Percentiles rank a stretch among this genome's conserved stretches.
Conservation (phyloP, 2,329 filamentous ascomycete genomes). For the Aspergillus quadrilineatus region DNA sequence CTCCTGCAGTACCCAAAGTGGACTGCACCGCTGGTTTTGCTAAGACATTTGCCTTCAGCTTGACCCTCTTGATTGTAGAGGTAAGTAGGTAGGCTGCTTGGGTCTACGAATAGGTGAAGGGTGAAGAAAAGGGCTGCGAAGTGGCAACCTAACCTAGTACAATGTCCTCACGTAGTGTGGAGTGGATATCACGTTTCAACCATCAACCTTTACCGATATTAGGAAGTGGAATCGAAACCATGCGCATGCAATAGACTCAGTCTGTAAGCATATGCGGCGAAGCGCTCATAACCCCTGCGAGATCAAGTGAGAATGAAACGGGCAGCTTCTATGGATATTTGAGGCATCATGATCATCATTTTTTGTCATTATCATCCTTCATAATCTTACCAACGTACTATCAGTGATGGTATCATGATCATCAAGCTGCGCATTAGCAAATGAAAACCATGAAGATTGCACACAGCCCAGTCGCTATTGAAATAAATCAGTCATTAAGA, state of each 20-base stretch:
- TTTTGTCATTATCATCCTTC: constrained; percentile 25
- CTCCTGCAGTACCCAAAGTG: constrained; percentile 70
- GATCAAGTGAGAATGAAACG: constrained; percentile 8
- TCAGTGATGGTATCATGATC: constrained; percentile 10
- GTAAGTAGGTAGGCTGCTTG: neutral
- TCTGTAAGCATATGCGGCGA: constrained; percentile 3
- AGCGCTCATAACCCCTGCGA: constrained; percentile 8
- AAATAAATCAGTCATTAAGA: constrained; percentile 51
- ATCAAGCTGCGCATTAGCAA: constrained; percentile 9
- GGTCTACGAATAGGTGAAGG: constrained; percentile 1
- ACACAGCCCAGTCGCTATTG: neutral
- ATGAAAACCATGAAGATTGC: constrained; percentile 1
- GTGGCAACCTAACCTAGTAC: neutral
- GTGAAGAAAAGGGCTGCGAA: neutral
- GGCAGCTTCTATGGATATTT: constrained; percentile 13
- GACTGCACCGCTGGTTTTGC: constrained; percentile 66
- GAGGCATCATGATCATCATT: constrained; percentile 19
- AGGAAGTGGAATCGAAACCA: neutral
- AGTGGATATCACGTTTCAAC: neutral
- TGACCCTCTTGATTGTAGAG: neutral
- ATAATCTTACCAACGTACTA: constrained; percentile 22
- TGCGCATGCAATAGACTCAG: neutral
- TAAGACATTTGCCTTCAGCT: constrained; percentile 7
- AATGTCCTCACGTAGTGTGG: neutral
- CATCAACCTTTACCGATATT: no score